phyloP scores from a whole-genome alignment of 2,329 filamentous ascomycete species.

The Shiraia bambusicola region DNA sequence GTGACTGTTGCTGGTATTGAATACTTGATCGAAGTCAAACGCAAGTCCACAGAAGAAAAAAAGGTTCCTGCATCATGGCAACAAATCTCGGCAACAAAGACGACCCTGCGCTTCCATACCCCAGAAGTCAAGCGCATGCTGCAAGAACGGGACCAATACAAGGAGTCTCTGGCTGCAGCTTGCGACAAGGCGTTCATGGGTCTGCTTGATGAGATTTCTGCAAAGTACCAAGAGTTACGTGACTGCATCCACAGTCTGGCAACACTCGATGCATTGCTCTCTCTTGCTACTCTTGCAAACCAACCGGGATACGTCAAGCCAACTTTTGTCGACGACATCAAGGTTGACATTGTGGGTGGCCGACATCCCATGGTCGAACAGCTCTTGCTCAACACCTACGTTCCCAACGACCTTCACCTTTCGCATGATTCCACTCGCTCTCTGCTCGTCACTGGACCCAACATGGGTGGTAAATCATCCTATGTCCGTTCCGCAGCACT shows the following conservation, averaged over 20 bases:
- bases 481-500: slow-evolving; percentile 92
- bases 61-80: slow-evolving; percentile 90
- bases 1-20: slow-evolving; percentile 87
- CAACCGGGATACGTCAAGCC: slow-evolving; percentile 89
- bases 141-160: slow-evolving; percentile 88
- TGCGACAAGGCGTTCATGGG: slow-evolving; percentile 80
- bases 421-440: slow-evolving; percentile 61
- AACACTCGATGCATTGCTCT: slow-evolving; percentile 85
- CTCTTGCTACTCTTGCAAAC: slow-evolving; percentile 77
- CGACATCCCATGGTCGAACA: slow-evolving; percentile 97
- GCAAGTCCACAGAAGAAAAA: slow-evolving; percentile 67
- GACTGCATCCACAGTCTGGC: slow-evolving; percentile 86
- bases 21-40: slow-evolving; percentile 89
- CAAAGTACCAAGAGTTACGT: slow-evolving; percentile 85
- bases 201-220: slow-evolving; percentile 71
- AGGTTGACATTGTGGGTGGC: slow-evolving; percentile 70
- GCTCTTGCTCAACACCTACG: slow-evolving; percentile 79
- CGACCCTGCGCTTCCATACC: slow-evolving; percentile 88
- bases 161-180: slow-evolving; percentile 86
- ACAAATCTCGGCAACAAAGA: slow-evolving; percentile 94
- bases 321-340: slow-evolving; percentile 63
- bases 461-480: slow-evolving; percentile 99
- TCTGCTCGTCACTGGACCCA: slow-evolving; percentile 90
- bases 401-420: slow-evolving; percentile 82
- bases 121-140: slow-evolving; percentile 83